Conservation (phyloP, 176 grass and related monocot genomes). For the Zoysia japonica region DNA sequence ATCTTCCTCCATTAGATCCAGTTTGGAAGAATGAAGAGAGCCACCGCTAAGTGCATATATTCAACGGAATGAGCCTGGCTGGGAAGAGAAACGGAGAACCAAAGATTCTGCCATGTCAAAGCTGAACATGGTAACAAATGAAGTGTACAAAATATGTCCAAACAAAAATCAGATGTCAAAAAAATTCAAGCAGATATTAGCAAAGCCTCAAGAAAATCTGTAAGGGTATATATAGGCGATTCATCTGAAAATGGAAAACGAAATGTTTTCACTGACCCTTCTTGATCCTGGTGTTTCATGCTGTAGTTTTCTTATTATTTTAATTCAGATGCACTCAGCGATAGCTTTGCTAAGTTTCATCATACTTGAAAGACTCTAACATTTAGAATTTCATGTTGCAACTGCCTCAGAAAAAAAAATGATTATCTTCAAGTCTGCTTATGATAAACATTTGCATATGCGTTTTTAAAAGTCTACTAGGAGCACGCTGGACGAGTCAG, state of each 20-base stretch:
- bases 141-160: constrained; percentile 48
- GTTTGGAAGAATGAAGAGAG: constrained; percentile 68
- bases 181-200: constrained; percentile 35
- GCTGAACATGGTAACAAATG: constrained; percentile 19
- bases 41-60: constrained; percentile 3
- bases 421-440: background rate
- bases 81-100: constrained; percentile 12
- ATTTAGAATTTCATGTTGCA: background rate
- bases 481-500: constrained; percentile 10
- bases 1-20: constrained; percentile 71
- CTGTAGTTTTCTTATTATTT: background rate
- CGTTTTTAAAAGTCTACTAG: constrained; percentile 13
- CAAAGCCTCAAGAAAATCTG: constrained; percentile 45
- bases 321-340: background rate
- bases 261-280: constrained; percentile 28
- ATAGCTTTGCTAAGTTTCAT: constrained; percentile 4
- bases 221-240: constrained; percentile 51
- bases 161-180: background rate
- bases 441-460: constrained; percentile 19
- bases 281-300: constrained; percentile 16
- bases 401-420: background rate
- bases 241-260: constrained; percentile 33
- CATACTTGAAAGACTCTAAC: background rate
- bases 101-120: constrained; percentile 35
- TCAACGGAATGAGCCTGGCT: constrained; percentile 15